Evolutionary conservation across 2,329 filamentous ascomycete genomes (phyloP), one percentile per base, ranked within the genome.

Genomic region (Phaeophleospora eucalypticola): DNA sequence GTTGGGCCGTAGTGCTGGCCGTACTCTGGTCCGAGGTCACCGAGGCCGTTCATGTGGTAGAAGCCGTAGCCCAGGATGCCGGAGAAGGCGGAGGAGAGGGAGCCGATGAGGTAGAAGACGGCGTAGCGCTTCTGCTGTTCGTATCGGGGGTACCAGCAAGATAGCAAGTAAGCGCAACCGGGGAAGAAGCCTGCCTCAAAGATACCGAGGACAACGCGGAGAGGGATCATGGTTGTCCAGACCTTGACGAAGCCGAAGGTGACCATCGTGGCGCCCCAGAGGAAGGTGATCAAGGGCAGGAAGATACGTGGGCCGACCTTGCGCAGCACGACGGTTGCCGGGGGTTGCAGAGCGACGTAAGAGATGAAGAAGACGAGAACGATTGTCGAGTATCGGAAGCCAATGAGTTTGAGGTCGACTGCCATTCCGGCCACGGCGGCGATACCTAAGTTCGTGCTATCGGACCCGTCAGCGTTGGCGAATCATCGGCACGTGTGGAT

Each of bases 301-400:
- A 65, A 67, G 40, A 58, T 53, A 4, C 59, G 49, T 14, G 65
- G 64, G 1, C 86, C 85, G 41, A 89, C 58, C 58, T 80, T 81
- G 29, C 85, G 81, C 8, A 85, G 75, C 27, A 87, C 65, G 35
- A 88, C 69, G 0, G 85, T 88, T 2, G 84, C 84, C 0, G 83
- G 83, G 0, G 84, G 81, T 61, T 89, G 84, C 52, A 87, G 84
- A 41, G 86, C 43, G 51, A 84, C 77, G 64, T 89, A 89, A 19
- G 83, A 78, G 55, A 86, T 74, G 72, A 88, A 89, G 71, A 89
- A 89, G 59, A 87, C 74, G 29, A 88, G 71, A 3, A 84, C 84
- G 46, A 84, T 76, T 17, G 62, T 62, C 4, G 54, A 59, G 52
- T 64, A 65, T 16, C 64, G 59, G 34, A 57, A 53, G 20, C 59